Evolutionary conservation across 1,139 yeast genomes (phyloP).

Genomic region (Kurtzmaniella quercitrusa): DNA sequence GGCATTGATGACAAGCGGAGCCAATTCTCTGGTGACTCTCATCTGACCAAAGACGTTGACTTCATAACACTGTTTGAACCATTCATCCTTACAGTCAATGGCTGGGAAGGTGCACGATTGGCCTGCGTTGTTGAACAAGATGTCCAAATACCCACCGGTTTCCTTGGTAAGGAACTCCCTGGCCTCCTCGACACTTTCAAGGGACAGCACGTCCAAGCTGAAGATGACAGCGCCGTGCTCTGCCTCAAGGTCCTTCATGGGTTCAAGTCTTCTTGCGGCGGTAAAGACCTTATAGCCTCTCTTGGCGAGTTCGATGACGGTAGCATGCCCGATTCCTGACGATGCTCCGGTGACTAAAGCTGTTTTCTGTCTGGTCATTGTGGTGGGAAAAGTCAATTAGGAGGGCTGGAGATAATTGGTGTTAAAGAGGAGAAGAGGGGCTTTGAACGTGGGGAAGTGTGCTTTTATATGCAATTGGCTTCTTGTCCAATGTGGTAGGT

Average conservation of each 20-base stretch:
- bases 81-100: conserved; percentile 58
- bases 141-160: conserved; percentile 48
- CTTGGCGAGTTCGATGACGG: conserved; percentile 60
- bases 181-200: conserved; percentile 45
- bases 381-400: not conserved
- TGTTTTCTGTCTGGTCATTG: conserved; percentile 21
- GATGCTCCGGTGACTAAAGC: conserved; percentile 79
- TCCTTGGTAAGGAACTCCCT: conserved; percentile 27
- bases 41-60: conserved; percentile 72
- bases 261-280: conserved; percentile 65
- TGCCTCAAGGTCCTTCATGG: conserved; percentile 51
- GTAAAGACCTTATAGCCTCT: conserved; percentile 66
- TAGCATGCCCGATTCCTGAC: conserved; percentile 62
- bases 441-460: no score
- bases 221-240: conserved; percentile 17
- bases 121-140: conserved; percentile 61
- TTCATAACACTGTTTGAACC: conserved; percentile 50
- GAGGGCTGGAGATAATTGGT: not conserved
- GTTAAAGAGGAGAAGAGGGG: not conserved
- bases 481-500: no score
- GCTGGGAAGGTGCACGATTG: conserved; percentile 70
- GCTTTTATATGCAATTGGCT: no score
- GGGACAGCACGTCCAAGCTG: conserved; percentile 41
- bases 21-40: conserved; percentile 56
- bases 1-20: conserved; percentile 55